A percentile compares a stretch with the other conserved stretches of the same genome.
Conservation (phyloP, 345 rosid species). For the Lagerstroemia speciosa region DNA sequence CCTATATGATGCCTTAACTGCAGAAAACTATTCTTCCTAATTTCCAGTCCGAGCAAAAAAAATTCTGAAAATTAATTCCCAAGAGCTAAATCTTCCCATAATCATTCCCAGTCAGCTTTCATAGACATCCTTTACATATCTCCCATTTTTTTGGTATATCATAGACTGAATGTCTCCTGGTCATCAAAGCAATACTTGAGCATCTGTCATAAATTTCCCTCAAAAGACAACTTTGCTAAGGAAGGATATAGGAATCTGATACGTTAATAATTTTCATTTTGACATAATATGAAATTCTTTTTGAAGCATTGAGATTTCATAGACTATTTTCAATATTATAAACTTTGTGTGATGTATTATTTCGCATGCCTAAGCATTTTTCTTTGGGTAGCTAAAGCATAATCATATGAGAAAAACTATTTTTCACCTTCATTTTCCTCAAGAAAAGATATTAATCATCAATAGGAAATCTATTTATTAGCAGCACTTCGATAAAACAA, state of each 20-base stretch:
- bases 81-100: background rate
- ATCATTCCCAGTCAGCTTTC: background rate
- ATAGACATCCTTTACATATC: background rate
- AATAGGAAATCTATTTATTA: background rate
- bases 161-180: background rate
- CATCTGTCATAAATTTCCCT: too few species aligned
- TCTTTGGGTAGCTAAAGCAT: background rate
- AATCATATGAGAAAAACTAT: background rate
- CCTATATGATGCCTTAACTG: background rate
- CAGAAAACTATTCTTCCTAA: background rate
- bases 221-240: too few species aligned
- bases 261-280: background rate
- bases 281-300: background rate
- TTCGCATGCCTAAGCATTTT: background rate
- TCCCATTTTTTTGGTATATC: background rate
- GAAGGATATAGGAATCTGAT: too few species aligned
- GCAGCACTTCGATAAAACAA: conserved; percentile 4
- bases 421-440: background rate
- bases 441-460: background rate
- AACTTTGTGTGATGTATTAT: background rate
- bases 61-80: background rate
- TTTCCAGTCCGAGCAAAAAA: background rate
- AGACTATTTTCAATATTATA: background rate
- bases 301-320: background rate
- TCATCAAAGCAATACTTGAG: background rate